A percentile compares a stretch with the other conserved stretches of the same genome.
These are phyloP conservation scores for Verticillium nonalfalfae DNA, from an alignment of 2,329 filamentous ascomycete genomes.

Conservation along the genomic window DNA sequence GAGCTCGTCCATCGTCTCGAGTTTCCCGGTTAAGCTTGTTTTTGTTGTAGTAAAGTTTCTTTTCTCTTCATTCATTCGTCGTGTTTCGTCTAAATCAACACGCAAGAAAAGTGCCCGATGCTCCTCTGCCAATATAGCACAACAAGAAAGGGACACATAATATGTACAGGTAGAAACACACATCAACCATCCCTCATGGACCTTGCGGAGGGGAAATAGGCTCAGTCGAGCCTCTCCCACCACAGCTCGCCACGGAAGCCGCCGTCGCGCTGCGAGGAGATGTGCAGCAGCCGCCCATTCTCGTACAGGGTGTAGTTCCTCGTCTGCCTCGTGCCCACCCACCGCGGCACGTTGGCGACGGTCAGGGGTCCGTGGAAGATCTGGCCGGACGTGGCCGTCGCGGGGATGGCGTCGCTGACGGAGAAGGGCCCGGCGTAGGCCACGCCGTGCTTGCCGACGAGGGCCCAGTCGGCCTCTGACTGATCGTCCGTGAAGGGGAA, in stretches of 20 bases:
- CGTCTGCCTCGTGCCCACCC: constrained; percentile 14
- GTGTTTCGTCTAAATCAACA: not conserved
- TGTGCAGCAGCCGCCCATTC: constrained; percentile 4
- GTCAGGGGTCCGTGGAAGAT: constrained; percentile 19
- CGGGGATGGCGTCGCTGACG: constrained; percentile 15
- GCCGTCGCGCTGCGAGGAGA: constrained; percentile 7
- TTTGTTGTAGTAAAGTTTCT: not conserved
- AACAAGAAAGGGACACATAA: too few relatives aligned
- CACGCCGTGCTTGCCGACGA: constrained; percentile 17
- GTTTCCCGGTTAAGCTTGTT: too few relatives aligned
- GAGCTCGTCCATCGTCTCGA: too few relatives aligned
- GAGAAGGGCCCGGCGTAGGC: constrained; percentile 17
- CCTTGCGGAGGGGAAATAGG: too few relatives aligned
- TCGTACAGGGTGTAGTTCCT: constrained; percentile 15
- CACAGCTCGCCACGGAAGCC: constrained; percentile 9
- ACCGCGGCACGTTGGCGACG: constrained; percentile 17
- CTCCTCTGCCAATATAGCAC: too few relatives aligned
- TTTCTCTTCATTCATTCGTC: not conserved
- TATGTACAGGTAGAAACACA: too few relatives aligned
- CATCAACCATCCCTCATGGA: too few relatives aligned
- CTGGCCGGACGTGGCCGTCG: constrained; percentile 11
- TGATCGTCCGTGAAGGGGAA: constrained; percentile 14
- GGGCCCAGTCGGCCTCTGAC: constrained; percentile 19
- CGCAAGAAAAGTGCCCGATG: too few relatives aligned
- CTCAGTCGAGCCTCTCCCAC: constrained; percentile 11